Evolutionary conservation across 2,329 filamentous ascomycete species (phyloP).

Genomic region (Penicillium sp.): DNA sequence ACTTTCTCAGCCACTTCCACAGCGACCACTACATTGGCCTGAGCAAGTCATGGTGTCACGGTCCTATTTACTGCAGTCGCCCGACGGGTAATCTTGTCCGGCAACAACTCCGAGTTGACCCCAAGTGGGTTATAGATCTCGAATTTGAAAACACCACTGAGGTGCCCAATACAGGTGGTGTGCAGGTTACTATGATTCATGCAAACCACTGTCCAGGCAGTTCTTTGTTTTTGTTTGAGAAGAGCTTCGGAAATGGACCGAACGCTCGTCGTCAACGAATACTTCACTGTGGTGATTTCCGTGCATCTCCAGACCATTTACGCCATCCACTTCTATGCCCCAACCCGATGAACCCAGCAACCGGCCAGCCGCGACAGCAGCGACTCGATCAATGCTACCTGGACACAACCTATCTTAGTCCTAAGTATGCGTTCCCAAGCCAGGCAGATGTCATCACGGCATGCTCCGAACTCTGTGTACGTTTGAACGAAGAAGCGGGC

Average conservation of each 20-base stretch:
- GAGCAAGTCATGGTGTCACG: constrained; percentile 84
- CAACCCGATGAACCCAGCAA: constrained; percentile 67
- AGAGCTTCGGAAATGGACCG: constrained; percentile 62
- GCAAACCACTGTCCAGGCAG: constrained; percentile 97
- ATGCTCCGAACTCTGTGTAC: constrained; percentile 84
- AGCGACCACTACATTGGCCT: constrained; percentile 96
- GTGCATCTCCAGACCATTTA: constrained; percentile 83
- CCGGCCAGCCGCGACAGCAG: constrained; percentile 73
- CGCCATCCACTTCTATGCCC: constrained; percentile 79
- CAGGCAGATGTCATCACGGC: constrained; percentile 85
- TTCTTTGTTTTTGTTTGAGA: constrained; percentile 90
- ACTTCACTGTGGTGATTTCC: constrained; percentile 92
- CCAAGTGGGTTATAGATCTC: constrained; percentile 79
- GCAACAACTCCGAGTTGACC: constrained; percentile 80
- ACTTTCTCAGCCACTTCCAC: constrained; percentile 97
- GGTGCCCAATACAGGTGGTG: constrained; percentile 78
- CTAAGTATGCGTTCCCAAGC: constrained; percentile 88
- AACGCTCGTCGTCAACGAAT: constrained; percentile 70
- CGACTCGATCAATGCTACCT: constrained; percentile 95
- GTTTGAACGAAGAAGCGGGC: constrained; percentile 65
- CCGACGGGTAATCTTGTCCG: constrained; percentile 88
- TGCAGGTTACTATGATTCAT: constrained; percentile 87
- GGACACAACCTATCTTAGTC: constrained; percentile 95
- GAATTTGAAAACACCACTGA: constrained; percentile 81
- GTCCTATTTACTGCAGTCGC: constrained; percentile 93